Base-by-base conservation (phyloP, 495 filamentous ascomycete genomes). In the Podospora tetraspora region DNA sequence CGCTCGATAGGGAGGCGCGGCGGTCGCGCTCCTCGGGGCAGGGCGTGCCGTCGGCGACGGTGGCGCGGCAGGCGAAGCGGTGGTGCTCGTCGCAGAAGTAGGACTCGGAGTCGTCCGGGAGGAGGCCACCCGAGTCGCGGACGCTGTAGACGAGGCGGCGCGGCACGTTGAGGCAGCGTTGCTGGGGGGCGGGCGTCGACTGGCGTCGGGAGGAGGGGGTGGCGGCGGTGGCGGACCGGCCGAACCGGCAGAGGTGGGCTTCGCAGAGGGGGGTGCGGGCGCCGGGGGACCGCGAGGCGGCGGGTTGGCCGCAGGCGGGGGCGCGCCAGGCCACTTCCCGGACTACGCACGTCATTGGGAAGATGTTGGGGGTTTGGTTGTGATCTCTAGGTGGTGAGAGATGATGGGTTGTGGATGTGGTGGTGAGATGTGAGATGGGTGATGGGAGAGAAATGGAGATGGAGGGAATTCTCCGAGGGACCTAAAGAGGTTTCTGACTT, bases 171-270 rank as follows among this genome's bases (percentile, higher is more conserved):
- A 30, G 37, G 61, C 69, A 71, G 2, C 66, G 43, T 3, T 16
- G 57, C 9, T 25, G 57, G 23, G 59, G 22, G 8, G 59, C 16
- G 0, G 59, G 59, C 59, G 23, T 25, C 24, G 43, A 52, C 43
- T 52, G 43, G 16, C 43, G 43, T 5, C 43, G 43, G 43, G 43
- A 52, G 16, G 43, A 52, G 43, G 63, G 63, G 5, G 37, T 52
- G 52, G 52, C 4, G 43, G 43, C 3, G 63, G 27, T 24, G 34
- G 60, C 23, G 57, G 69, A 57, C 21, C 34, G 61, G 27, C 59
- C 57, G 66, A 63, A 65, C n/a, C 61, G 66, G 63, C 69, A 71
- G 59, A 71, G 66, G 30, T 68, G 69, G 22, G 30, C 24, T 52
- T 56, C 62, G 29, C 69, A 71, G 43, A 68, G 34, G 13, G 66